Conservation (phyloP, 768 basidiomycete genomes). For the Xanthoconium purpureum region DNA sequence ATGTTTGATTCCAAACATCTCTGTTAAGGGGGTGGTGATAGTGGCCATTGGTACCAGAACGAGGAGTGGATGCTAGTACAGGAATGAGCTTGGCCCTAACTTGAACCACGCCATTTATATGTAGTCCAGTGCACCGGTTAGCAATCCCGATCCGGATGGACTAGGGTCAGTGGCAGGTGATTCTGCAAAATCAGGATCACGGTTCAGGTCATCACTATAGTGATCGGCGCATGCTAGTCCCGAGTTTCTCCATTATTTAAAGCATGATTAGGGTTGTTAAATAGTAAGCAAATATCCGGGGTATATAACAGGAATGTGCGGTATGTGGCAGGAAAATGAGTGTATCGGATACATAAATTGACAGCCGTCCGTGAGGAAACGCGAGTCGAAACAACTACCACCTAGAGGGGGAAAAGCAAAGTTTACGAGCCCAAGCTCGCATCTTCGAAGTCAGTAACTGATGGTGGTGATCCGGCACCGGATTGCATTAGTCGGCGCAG, state of each 20-base stretch:
- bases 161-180: neutral
- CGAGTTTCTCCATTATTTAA: neutral
- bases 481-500: constrained; percentile 71
- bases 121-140: neutral
- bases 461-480: constrained; percentile 37
- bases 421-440: constrained; percentile 14
- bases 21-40: constrained; percentile 81
- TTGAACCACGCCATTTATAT: neutral
- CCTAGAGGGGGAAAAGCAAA: neutral
- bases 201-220: neutral
- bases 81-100: neutral
- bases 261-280: constrained; percentile 1
- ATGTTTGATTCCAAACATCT: constrained; percentile 86
- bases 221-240: neutral
- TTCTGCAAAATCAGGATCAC: neutral
- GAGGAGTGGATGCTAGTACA: neutral
- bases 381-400: constrained; percentile 4
- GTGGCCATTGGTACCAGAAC: constrained; percentile 37
- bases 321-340: constrained; percentile 23
- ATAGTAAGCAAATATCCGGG: constrained; percentile 20
- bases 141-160: neutral
- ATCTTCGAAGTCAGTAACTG: constrained; percentile 10
- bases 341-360: constrained; percentile 34
- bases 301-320: constrained; percentile 27
- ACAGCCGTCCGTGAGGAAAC: constrained; percentile 22